A percentile compares a stretch with the other conserved stretches of the same genome.
Evolutionary conservation across 768 basidiomycete genomes (phyloP).

Genomic region (Sarcodon sp.): DNA sequence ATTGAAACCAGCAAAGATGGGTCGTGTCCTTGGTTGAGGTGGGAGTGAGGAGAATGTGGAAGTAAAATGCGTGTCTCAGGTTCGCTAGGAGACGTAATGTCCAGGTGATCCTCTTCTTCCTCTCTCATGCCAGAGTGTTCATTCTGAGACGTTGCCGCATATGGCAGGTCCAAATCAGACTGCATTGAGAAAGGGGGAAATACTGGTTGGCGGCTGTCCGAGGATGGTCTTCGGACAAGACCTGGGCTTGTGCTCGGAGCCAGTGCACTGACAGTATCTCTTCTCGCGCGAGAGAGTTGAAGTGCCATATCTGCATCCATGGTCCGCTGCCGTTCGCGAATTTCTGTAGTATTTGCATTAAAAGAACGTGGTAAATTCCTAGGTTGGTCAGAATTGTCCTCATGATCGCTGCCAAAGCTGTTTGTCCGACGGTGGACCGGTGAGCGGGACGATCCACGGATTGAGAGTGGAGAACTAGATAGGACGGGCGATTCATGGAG

Average conservation of each 20-base stretch:
- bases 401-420: not conserved
- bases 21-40: slow-evolving; percentile 33
- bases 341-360: slow-evolving; percentile 61
- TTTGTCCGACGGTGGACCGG: not conserved
- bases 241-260: slow-evolving; percentile 20
- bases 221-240: slow-evolving; percentile 16
- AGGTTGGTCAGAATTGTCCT: slow-evolving; percentile 42
- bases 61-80: not conserved
- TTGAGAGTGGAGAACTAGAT: not conserved
- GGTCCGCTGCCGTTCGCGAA: slow-evolving; percentile 76
- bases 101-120: slow-evolving; percentile 12
- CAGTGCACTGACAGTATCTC: slow-evolving; percentile 34
- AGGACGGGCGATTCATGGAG: not conserved
- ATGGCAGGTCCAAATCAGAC: slow-evolving; percentile 23
- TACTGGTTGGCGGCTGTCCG: slow-evolving; percentile 12
- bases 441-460: not conserved
- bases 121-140: slow-evolving; percentile 27
- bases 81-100: slow-evolving; percentile 2
- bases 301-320: slow-evolving; percentile 94
- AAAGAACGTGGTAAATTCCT: slow-evolving; percentile 29
- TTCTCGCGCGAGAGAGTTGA: slow-evolving; percentile 60
- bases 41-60: slow-evolving; percentile 16
- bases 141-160: slow-evolving; percentile 38
- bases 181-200: slow-evolving; percentile 9
- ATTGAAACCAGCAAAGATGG: slow-evolving; percentile 29